Evolutionary conservation across 73 alveolate species (phyloP).

Genomic region (Paramecium tetraurelia): DNA sequence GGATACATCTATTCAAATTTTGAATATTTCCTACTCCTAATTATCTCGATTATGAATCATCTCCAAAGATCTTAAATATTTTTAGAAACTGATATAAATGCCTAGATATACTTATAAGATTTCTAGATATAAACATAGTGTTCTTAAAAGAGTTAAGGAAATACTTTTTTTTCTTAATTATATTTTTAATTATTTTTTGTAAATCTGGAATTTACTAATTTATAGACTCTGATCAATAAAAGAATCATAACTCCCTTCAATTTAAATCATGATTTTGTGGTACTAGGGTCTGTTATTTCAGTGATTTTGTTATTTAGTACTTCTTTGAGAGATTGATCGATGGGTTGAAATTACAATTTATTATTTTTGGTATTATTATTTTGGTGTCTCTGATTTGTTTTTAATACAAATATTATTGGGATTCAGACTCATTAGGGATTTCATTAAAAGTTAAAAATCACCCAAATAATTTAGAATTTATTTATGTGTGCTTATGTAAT

Average conservation of each 20-base stretch:
- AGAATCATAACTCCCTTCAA: background rate
- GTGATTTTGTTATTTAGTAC: background rate
- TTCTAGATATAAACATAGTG: too few relatives aligned
- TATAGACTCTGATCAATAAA: background rate
- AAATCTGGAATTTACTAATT: background rate
- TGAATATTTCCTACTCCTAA: background rate
- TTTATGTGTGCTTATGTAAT: background rate
- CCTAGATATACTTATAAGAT: too few relatives aligned
- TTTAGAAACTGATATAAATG: background rate
- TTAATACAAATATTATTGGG: background rate
- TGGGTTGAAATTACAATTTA: background rate
- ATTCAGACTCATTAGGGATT: background rate
- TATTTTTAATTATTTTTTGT: background rate
- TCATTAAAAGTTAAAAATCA: background rate
- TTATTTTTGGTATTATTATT: background rate
- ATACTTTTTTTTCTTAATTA: background rate
- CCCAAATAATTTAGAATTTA: background rate
- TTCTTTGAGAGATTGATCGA: background rate
- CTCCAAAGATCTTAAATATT: background rate
- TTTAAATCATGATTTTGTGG: background rate
- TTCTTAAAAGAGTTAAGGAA: too few relatives aligned
- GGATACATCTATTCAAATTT: too few relatives aligned
- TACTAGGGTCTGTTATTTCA: background rate
- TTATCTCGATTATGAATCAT: background rate
- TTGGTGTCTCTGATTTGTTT: background rate